phyloP scores from a whole-genome alignment of 495 filamentous ascomycete genomes.

The Cercophora scortea region DNA sequence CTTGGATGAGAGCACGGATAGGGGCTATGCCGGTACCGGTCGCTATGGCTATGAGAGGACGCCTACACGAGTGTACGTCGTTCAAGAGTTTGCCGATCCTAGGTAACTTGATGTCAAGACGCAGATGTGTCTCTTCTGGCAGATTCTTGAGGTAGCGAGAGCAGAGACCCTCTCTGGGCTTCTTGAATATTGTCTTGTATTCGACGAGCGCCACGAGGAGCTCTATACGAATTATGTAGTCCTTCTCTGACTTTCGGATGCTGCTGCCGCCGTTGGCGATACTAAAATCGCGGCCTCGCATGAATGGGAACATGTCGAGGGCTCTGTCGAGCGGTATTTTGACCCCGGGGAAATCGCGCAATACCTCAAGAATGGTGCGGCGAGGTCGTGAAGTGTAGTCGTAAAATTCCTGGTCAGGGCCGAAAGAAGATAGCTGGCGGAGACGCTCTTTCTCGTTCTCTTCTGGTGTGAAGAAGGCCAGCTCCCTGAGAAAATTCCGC shows the following conservation, averaged over 20 bases:
- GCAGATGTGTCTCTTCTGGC: constrained; percentile 43
- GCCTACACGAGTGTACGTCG: neutral
- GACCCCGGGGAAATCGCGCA: constrained; percentile 82
- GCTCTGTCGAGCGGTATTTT: constrained; percentile 69
- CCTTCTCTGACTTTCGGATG: neutral
- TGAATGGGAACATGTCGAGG: constrained; percentile 61
- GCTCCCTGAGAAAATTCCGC: constrained; percentile 70
- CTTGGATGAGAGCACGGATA: constrained; percentile 70
- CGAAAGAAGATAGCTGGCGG: constrained; percentile 67
- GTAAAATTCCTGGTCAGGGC: constrained; percentile 81
- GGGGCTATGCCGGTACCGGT: constrained; percentile 91
- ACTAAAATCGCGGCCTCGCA: constrained; percentile 79
- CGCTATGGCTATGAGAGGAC: constrained; percentile 71
- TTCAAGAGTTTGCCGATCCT: constrained; percentile 7
- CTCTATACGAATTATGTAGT: constrained; percentile 47
- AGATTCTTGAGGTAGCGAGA: constrained; percentile 75
- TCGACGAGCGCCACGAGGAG: constrained; percentile 86
- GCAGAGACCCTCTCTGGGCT: constrained; percentile 79
- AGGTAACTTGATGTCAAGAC: constrained; percentile 33
- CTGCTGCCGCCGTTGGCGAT: constrained; percentile 64
- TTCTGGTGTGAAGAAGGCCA: constrained; percentile 67
- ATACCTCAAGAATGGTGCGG: constrained; percentile 81
- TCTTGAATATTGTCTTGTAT: constrained; percentile 82
- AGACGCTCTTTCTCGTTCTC: constrained; percentile 71
- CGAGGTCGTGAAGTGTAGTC: constrained; percentile 93